Evolutionary conservation across 306 rosid genomes (phyloP), one percentile per base, ranked within the genome.

Genomic region (Urtica urens): DNA sequence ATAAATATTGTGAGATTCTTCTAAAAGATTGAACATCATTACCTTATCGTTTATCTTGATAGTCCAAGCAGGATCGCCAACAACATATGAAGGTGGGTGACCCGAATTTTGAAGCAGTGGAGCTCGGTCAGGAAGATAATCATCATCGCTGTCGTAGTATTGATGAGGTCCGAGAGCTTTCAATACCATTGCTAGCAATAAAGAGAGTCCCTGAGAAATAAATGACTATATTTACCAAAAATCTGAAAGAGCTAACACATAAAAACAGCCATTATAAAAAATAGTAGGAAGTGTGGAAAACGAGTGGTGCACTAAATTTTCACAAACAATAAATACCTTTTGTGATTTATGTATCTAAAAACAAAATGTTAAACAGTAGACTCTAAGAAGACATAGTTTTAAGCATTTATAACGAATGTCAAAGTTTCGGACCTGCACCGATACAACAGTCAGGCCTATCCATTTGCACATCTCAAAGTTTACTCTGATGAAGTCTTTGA

Each of bases 91-190:
- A 67, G 74, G 72, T 23, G 83, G 71, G 38, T 56, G 72, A 54
- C 26, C 63, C 52, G 82, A 68, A 60, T 77, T 77, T 46, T 59
- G 74, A 56, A 83, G 69, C 46, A 83, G 93, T 13, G 94, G 82
- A 66, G 63, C 76, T 47, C 82, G 66, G 22, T 68, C 93, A 11
- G 87, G 47, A 48, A 41, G 30, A 71, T 78, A 69, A 2, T 87
- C 96, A 33, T 87, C 87, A 46, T 80, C 94, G 44, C 87, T 80
- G 19, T 87, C 94, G 53, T 83, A 78, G 53, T 59, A 62, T 47
- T 51, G 80, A 73, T 67, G 78, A 0, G 85, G 80, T 59, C 96
- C 87, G 21, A 78, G 81, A 44, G 81, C 94, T 62, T 80, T 87
- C 55, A 83, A 81, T 59, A 80, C 45, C 84, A 75, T 80, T 64